These are phyloP conservation scores for Leccinum griseonigrum DNA, from an alignment of 1,284 basidiomycete genomes.

Conservation along the genomic window DNA sequence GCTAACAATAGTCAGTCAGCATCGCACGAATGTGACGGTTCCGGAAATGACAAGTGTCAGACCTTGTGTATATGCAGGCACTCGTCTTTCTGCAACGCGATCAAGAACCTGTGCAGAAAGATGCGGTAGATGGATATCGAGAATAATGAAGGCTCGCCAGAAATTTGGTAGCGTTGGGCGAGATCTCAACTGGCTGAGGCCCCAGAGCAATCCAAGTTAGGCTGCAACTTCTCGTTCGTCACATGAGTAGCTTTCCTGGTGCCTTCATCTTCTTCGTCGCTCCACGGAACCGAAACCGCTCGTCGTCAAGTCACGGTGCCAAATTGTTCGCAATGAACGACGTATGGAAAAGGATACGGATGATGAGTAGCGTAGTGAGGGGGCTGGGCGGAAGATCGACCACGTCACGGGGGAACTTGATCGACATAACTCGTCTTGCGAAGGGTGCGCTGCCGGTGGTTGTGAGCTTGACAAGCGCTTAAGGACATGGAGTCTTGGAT, in stretches of 20 bases:
- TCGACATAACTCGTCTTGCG: constrained; percentile 61
- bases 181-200: constrained; percentile 39
- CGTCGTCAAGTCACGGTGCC: constrained; percentile 70
- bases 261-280: constrained; percentile 65
- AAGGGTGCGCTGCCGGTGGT: constrained; percentile 52
- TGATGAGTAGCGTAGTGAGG: constrained; percentile 70
- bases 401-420: constrained; percentile 55
- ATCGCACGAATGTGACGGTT: not conserved
- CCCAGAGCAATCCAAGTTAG: constrained; percentile 25
- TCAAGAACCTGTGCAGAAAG: constrained; percentile 38
- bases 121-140: constrained; percentile 45
- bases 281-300: constrained; percentile 82
- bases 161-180: constrained; percentile 39
- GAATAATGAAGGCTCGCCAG: constrained; percentile 48
- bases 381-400: constrained; percentile 69
- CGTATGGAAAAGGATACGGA: constrained; percentile 71
- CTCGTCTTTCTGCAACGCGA: constrained; percentile 36
- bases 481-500: constrained; percentile 62
- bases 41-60: constrained; percentile 7
- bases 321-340: constrained; percentile 68
- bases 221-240: not conserved
- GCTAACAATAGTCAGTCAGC: constrained; percentile 32
- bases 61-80: constrained; percentile 46
- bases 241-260: constrained; percentile 22
- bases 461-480: constrained; percentile 68